Conservation (phyloP, 805 yeast genomes). For the Pichia rugopelliculosa region DNA sequence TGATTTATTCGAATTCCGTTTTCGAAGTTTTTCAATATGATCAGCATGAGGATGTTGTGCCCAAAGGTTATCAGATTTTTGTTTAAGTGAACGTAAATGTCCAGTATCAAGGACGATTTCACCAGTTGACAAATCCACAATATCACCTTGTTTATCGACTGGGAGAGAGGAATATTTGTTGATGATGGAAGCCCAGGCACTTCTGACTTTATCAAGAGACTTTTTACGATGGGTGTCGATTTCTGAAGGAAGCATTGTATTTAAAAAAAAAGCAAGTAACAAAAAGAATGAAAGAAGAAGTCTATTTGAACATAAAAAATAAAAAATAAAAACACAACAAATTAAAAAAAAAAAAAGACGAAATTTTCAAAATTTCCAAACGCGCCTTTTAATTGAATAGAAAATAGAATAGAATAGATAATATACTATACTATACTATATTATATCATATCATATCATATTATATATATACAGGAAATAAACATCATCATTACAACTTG, state of each 20-base stretch:
- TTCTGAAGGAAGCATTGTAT: background rate
- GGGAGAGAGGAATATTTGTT: background rate
- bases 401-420: no score
- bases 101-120: slow-evolving; percentile 60
- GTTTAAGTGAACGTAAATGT: slow-evolving; percentile 45
- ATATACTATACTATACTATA: no score
- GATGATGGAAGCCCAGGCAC: slow-evolving; percentile 1
- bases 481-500: background rate
- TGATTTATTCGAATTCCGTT: background rate
- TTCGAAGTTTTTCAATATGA: background rate
- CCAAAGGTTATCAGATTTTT: slow-evolving; percentile 32
- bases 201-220: background rate
- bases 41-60: background rate
- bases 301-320: no score
- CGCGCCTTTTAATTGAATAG: no score
- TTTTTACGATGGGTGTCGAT: slow-evolving; percentile 1
- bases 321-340: background rate
- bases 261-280: background rate
- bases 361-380: background rate
- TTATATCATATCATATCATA: no score
- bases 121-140: slow-evolving; percentile 60
- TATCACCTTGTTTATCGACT: slow-evolving; percentile 33
- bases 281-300: no score
- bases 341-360: no score
- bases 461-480: no score